Base-by-base conservation (phyloP, 148 eudicot genomes). In the Nepenthes gracilis region DNA sequence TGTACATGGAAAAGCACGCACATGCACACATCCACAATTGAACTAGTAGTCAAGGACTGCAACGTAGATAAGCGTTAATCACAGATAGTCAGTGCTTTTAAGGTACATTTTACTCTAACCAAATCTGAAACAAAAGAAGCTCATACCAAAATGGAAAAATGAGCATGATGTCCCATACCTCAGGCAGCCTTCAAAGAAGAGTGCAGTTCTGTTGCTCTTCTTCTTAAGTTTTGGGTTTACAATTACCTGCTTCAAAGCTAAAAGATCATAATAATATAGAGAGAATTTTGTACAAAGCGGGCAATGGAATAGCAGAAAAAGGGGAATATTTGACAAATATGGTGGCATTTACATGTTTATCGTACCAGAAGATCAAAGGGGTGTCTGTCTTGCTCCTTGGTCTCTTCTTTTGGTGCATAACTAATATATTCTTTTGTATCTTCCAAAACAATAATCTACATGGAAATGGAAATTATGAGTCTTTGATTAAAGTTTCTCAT, bases 361-460 rank as follows among this genome's bases (percentile, higher is more conserved):
- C 86, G 67, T 84, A 93, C 98, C 96, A 93, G 64, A 72, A 93
- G 98, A 75, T 93, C 95, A 78, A 93, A 93, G 43, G 98, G 77
- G 12, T 70, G 83, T 43, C 96, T 70, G 51, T 81, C 91, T 64
- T 80, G 86, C 55, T 80, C 85, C 67, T 84, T 78, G 32, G 45
- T 76, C 66, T 93, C 98, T 66, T 79, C 82, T 72, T 88, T 86
- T 32, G 83, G 78, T 11, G 80, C 83, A 76, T 93, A 86, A 57
- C 95, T 68, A 38, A 93, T 84, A 65, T 77, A 93, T 53, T 93
- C 96, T 70, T 72, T 61, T 12, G 87, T 86, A 60, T 93, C 98
- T 78, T 93, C 98, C 79, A 92, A 62, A 43, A 88, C 96, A 67
- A 92, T 84, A 47, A 92, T 86, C 98, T 92, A 78, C 70, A 62